Percentiles rank a stretch among this genome's conserved stretches.
Conservation (phyloP, 768 basidiomycete species). For the Stropharia rugosoannulata region DNA sequence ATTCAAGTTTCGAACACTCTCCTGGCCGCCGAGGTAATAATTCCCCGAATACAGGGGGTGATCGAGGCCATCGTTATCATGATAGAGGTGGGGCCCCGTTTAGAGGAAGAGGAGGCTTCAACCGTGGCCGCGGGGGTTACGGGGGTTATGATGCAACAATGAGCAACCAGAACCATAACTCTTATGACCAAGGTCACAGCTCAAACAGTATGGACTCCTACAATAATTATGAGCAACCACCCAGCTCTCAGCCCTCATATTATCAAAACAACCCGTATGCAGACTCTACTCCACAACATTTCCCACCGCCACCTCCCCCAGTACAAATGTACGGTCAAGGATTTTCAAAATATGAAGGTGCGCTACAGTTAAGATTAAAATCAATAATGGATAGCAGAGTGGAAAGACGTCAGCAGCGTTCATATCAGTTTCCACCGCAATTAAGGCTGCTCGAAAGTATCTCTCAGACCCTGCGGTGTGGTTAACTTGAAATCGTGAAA, state of each 20-base stretch:
- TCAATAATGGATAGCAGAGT: slow-evolving; percentile 36
- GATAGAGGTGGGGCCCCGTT: slow-evolving; percentile 55
- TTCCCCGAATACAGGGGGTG: slow-evolving; percentile 66
- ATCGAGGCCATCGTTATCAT: slow-evolving; percentile 63
- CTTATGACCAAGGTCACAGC: slow-evolving; percentile 72
- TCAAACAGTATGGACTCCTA: slow-evolving; percentile 61
- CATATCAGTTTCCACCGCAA: slow-evolving; percentile 34
- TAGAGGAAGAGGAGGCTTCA: slow-evolving; percentile 45
- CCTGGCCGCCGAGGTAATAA: slow-evolving; percentile 63
- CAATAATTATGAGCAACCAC: slow-evolving; percentile 63
- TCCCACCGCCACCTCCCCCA: slow-evolving; percentile 32
- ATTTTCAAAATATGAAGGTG: slow-evolving; percentile 77
- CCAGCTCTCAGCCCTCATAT: slow-evolving; percentile 54
- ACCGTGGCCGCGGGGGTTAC: slow-evolving; percentile 56
- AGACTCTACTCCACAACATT: slow-evolving; percentile 53
- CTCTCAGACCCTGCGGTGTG: slow-evolving; percentile 13
- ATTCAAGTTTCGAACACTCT: slow-evolving; percentile 58
- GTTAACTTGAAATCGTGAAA: slow-evolving; percentile 24
- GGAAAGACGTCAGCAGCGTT: slow-evolving; percentile 13
- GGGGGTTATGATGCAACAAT: slow-evolving; percentile 54
- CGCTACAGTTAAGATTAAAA: slow-evolving; percentile 74
- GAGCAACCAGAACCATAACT: slow-evolving; percentile 42
- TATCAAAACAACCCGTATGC: slow-evolving; percentile 68
- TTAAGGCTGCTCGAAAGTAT: slow-evolving; percentile 37
- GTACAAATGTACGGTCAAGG: slow-evolving; percentile 55